phyloP scores from a whole-genome alignment of 1,284 basidiomycete genomes.

The Fistulinella staudtii region DNA sequence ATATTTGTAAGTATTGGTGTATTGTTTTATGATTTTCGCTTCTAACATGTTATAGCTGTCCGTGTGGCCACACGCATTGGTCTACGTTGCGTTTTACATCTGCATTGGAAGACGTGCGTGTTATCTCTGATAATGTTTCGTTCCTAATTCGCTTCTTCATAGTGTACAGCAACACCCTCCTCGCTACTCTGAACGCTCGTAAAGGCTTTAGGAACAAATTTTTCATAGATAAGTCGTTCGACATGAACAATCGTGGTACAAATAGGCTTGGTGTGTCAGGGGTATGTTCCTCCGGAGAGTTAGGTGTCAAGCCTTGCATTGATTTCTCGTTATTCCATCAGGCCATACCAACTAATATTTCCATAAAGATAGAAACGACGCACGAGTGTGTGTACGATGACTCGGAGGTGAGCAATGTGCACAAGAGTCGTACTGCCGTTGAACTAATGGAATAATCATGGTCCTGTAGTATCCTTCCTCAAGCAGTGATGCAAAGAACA shows the following conservation, averaged over 20 bases:
- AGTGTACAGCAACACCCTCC: slow-evolving; percentile 48
- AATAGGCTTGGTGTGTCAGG: neutral
- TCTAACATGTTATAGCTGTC: slow-evolving; percentile 29
- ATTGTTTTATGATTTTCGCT: neutral
- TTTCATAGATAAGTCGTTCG: slow-evolving; percentile 11
- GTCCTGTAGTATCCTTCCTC: neutral
- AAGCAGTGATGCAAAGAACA: neutral
- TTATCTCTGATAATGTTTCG: no score
- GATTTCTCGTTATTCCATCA: slow-evolving; percentile 2
- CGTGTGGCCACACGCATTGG: slow-evolving; percentile 37
- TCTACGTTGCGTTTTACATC: slow-evolving; percentile 50
- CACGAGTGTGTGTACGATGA: slow-evolving; percentile 15
- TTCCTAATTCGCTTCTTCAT: neutral
- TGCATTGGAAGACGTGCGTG: slow-evolving; percentile 43
- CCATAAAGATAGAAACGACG: slow-evolving; percentile 22
- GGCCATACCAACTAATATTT: slow-evolving; percentile 13
- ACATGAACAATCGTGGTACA: neutral
- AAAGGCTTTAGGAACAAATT: slow-evolving; percentile 28
- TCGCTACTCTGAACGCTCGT: slow-evolving; percentile 46
- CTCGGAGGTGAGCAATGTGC: neutral
- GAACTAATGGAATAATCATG: no score
- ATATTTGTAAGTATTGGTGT: slow-evolving; percentile 34
- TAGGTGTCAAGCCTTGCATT: no score
- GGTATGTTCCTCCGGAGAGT: neutral
- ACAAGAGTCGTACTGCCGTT: neutral